Conservation (phyloP, 148 eudicot species). For the Beta vulgaris region DNA sequence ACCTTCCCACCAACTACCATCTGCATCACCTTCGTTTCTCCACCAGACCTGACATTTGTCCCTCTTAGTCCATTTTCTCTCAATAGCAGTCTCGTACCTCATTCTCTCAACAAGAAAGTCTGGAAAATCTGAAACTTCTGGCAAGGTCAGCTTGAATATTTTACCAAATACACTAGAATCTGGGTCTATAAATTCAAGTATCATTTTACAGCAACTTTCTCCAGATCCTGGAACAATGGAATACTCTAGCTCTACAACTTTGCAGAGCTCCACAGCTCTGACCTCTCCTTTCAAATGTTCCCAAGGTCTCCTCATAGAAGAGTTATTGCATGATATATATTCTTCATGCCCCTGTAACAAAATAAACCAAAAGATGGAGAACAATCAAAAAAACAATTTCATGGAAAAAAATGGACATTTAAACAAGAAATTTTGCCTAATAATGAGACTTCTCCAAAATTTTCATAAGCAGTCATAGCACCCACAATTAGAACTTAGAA, state of each 20-base stretch:
- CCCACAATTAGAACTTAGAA: no score
- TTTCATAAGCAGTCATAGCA: no score
- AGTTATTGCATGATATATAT: slow-evolving; percentile 37
- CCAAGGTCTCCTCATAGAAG: slow-evolving; percentile 68
- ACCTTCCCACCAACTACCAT: slow-evolving; percentile 98
- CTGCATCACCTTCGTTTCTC: slow-evolving; percentile 73
- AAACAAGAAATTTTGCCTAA: no score
- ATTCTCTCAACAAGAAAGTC: slow-evolving; percentile 89
- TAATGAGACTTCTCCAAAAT: no score
- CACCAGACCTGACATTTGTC: slow-evolving; percentile 99
- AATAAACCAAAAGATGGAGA: slow-evolving; percentile 8
- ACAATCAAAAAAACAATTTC: neutral
- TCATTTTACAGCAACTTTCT: slow-evolving; percentile 92
- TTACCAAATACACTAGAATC: slow-evolving; percentile 56
- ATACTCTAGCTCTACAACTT: slow-evolving; percentile 58
- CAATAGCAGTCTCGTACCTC: slow-evolving; percentile 72
- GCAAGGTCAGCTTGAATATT: slow-evolving; percentile 70
- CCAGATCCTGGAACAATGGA: slow-evolving; percentile 76
- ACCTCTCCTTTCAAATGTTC: slow-evolving; percentile 52
- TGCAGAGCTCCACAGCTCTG: slow-evolving; percentile 82
- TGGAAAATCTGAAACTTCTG: slow-evolving; percentile 71
- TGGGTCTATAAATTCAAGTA: slow-evolving; percentile 59
- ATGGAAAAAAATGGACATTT: neutral
- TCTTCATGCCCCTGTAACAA: slow-evolving; percentile 82
- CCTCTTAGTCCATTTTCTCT: slow-evolving; percentile 70